These are phyloP conservation scores for Dactylellina sp. DNA, from an alignment of 2,329 filamentous ascomycete genomes.

Conservation along the genomic window DNA sequence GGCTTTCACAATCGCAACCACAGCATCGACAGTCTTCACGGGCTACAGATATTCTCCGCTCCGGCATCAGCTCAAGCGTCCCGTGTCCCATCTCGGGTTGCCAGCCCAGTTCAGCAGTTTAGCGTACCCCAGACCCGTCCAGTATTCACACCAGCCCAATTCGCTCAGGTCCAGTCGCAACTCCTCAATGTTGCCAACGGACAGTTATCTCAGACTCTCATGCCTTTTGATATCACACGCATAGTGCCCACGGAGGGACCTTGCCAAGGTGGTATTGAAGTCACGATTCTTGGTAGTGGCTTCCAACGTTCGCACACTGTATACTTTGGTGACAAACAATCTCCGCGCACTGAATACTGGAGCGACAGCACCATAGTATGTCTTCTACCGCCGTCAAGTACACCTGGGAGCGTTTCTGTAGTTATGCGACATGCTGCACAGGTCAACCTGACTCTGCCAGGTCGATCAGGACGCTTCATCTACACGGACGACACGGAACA, in stretches of 20 bases:
- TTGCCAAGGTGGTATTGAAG: constrained; percentile 84
- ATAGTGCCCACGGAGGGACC: constrained; percentile 86
- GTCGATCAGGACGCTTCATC: constrained; percentile 71
- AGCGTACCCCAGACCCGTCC: constrained; percentile 46
- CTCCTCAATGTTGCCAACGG: constrained; percentile 53
- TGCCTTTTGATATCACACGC: constrained; percentile 57
- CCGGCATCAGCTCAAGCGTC: constrained; percentile 79
- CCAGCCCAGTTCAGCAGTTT: constrained; percentile 51
- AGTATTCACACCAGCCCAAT: constrained; percentile 45
- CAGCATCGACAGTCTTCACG: constrained; percentile 74
- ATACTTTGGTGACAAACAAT: constrained; percentile 79
- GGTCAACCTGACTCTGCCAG: constrained; percentile 32
- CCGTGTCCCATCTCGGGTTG: constrained; percentile 70
- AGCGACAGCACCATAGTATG: constrained; percentile 83
- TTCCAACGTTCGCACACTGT: constrained; percentile 85
- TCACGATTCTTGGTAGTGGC: constrained; percentile 82
- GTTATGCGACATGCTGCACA: constrained; percentile 52
- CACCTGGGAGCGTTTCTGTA: constrained; percentile 72
- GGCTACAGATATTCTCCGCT: constrained; percentile 76
- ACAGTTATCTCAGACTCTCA: constrained; percentile 45
- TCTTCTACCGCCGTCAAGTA: constrained; percentile 76
- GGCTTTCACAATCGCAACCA: constrained; percentile 71
- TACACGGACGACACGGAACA: constrained; percentile 80
- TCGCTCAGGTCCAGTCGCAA: constrained; percentile 53
- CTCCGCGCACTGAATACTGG: constrained; percentile 82